These are phyloP conservation scores for Ophiostoma perfectum DNA, from an alignment of 2,329 filamentous ascomycete species.

Conservation along the genomic window DNA sequence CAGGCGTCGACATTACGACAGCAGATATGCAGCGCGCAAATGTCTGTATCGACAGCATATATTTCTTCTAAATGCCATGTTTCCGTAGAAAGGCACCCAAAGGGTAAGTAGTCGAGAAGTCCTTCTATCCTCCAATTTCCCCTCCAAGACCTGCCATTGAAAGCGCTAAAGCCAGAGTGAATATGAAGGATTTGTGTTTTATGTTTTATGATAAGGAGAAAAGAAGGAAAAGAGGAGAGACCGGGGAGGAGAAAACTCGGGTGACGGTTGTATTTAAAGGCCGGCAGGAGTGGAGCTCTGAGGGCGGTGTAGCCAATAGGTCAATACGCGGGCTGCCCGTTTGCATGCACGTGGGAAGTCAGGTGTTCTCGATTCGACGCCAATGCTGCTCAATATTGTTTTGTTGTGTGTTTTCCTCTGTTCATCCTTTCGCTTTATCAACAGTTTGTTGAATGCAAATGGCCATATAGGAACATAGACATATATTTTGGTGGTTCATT, in stretches of 20 bases:
- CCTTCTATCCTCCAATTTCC: constrained; percentile 63
- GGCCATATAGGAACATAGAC: too few species aligned
- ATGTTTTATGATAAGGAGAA: constrained; percentile 40
- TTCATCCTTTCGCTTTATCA: too few species aligned
- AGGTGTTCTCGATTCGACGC: background rate
- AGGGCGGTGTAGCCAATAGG: background rate
- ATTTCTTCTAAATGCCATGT: constrained; percentile 36
- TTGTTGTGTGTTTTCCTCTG: background rate
- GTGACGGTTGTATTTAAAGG: constrained; percentile 6
- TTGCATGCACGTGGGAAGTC: background rate
- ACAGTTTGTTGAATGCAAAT: too few species aligned
- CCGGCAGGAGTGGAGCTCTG: background rate
- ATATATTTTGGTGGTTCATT: too few species aligned
- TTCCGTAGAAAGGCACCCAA: constrained; percentile 37
- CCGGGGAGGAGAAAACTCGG: constrained; percentile 8
- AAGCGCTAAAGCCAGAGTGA: constrained; percentile 57
- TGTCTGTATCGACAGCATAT: constrained; percentile 34
- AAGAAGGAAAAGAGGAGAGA: constrained; percentile 27
- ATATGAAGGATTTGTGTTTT: constrained; percentile 51
- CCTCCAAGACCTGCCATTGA: constrained; percentile 58
- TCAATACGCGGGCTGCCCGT: background rate
- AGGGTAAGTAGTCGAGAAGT: constrained; percentile 54
- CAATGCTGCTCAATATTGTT: background rate
- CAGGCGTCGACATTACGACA: background rate
- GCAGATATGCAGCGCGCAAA: background rate